These are phyloP conservation scores for Zygosaccharomyces bisporus DNA, from an alignment of 805 yeast species.

Conservation along the genomic window DNA sequence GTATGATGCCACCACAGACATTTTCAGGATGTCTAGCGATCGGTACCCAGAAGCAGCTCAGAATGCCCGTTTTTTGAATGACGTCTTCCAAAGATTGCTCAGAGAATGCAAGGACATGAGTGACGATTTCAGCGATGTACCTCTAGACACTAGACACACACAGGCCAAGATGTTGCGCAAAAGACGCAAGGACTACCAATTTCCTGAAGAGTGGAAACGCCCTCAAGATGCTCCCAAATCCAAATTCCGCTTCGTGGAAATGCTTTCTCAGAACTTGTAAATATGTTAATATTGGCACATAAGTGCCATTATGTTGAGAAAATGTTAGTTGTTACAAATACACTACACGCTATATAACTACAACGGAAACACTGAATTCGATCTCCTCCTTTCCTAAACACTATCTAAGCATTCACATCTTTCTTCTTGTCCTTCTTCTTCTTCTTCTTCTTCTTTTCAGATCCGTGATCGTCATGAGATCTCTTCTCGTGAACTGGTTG, in stretches of 20 bases:
- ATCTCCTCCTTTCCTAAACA: not conserved
- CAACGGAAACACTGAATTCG: too few relatives aligned
- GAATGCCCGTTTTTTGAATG: slow-evolving; percentile 71
- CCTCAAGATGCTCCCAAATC: slow-evolving; percentile 66
- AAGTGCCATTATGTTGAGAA: not conserved
- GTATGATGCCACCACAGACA: slow-evolving; percentile 58
- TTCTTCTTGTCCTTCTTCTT: slow-evolving; percentile 53
- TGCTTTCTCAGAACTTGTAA: slow-evolving; percentile 14
- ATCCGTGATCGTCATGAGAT: slow-evolving; percentile 35
- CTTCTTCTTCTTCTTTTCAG: slow-evolving; percentile 46
- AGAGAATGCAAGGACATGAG: slow-evolving; percentile 58
- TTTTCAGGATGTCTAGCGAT: slow-evolving; percentile 60
- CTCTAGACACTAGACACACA: slow-evolving; percentile 73
- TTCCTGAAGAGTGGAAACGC: slow-evolving; percentile 79
- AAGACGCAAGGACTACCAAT: slow-evolving; percentile 41
- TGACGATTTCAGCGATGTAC: slow-evolving; percentile 70
- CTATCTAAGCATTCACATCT: slow-evolving; percentile 18
- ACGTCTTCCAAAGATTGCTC: slow-evolving; percentile 57
- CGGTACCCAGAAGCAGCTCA: slow-evolving; percentile 76
- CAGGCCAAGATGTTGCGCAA: slow-evolving; percentile 44
- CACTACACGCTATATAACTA: too few relatives aligned
- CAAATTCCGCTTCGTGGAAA: slow-evolving; percentile 22
- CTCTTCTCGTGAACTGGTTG: slow-evolving; percentile 32
- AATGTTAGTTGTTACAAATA: slow-evolving; percentile 1
- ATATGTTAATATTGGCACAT: slow-evolving; percentile 6